Conservation (phyloP, 192 early-diverging fungal species). For the Linderina pennispora region DNA sequence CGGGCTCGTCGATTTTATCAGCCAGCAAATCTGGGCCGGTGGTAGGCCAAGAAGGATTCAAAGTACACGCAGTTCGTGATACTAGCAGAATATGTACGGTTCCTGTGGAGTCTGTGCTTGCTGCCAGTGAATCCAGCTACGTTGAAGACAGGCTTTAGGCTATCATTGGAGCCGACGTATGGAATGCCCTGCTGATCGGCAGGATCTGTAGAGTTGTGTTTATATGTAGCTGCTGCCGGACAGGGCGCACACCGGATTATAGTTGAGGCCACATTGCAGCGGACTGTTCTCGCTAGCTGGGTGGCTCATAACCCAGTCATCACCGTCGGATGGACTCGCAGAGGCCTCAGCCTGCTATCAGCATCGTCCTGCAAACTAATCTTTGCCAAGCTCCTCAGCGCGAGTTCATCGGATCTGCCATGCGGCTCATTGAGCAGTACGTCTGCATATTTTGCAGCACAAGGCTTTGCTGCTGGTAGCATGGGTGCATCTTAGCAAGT, state of each 20-base stretch:
- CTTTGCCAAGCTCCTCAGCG: constrained; percentile 5
- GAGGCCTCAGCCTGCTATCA: constrained; percentile 1
- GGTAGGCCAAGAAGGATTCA: no score
- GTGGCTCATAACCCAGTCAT: constrained; percentile 23
- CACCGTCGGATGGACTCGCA: neutral
- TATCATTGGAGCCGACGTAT: constrained; percentile 7
- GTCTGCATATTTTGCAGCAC: constrained; percentile 8
- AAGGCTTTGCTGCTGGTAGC: constrained; percentile 12
- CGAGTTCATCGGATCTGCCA: neutral
- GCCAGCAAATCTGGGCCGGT: neutral
- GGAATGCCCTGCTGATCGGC: constrained; percentile 21
- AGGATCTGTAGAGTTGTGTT: no score
- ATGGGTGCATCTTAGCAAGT: constrained; percentile 8
- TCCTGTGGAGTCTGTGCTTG: constrained; percentile 21
- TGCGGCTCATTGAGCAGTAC: neutral
- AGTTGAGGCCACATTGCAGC: no score
- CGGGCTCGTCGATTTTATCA: constrained; percentile 1
- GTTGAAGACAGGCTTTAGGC: constrained; percentile 5
- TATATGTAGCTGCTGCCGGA: no score
- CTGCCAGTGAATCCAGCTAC: constrained; percentile 5
- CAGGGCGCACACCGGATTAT: no score
- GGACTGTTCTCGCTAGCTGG: constrained; percentile 2
- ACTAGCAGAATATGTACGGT: constrained; percentile 21
- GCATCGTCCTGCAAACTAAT: constrained; percentile 22
- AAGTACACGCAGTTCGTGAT: neutral